A percentile compares a stretch with the other conserved stretches of the same genome.
These are phyloP conservation scores for Ormosia semicastrata DNA, from an alignment of 306 rosid species.

Conservation along the genomic window DNA sequence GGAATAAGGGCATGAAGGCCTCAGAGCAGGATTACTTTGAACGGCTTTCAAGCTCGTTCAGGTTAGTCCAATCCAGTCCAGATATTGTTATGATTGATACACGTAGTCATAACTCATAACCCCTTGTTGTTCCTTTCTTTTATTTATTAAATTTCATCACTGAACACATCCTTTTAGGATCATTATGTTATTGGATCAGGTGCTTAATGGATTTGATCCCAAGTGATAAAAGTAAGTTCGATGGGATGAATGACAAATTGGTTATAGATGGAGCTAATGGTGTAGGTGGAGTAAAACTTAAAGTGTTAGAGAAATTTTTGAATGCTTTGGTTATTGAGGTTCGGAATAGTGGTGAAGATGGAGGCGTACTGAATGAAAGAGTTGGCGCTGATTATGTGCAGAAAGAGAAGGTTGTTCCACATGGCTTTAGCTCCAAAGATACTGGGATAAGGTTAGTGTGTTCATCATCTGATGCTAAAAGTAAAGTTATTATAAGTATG, in stretches of 20 bases:
- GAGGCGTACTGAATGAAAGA: conserved; percentile 84
- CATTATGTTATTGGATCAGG: conserved; percentile 60
- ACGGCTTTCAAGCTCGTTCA: conserved; percentile 71
- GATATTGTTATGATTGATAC: neutral
- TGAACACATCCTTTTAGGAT: conserved; percentile 26
- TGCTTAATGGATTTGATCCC: conserved; percentile 82
- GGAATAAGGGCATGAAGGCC: conserved; percentile 57
- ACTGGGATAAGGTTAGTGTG: conserved; percentile 70
- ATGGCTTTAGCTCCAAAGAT: conserved; percentile 63
- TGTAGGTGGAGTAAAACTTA: conserved; percentile 83
- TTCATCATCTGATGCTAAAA: conserved; percentile 21
- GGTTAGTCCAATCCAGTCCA: conserved; percentile 50
- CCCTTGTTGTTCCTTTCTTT: neutral
- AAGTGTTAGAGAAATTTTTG: conserved; percentile 49
- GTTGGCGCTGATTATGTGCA: conserved; percentile 99
- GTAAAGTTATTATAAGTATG: neutral
- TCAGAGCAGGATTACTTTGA: conserved; percentile 72
- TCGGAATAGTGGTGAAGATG: conserved; percentile 71
- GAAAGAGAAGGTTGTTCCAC: conserved; percentile 86
- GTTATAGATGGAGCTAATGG: conserved; percentile 94
- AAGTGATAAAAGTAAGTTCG: conserved; percentile 26
- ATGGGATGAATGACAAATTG: conserved; percentile 42
- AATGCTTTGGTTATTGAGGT: conserved; percentile 60
- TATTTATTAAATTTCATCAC: conserved; percentile 12
- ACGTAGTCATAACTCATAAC: neutral